Base-by-base conservation (phyloP, 441 rosid genomes). In the Sinapis alba region DNA sequence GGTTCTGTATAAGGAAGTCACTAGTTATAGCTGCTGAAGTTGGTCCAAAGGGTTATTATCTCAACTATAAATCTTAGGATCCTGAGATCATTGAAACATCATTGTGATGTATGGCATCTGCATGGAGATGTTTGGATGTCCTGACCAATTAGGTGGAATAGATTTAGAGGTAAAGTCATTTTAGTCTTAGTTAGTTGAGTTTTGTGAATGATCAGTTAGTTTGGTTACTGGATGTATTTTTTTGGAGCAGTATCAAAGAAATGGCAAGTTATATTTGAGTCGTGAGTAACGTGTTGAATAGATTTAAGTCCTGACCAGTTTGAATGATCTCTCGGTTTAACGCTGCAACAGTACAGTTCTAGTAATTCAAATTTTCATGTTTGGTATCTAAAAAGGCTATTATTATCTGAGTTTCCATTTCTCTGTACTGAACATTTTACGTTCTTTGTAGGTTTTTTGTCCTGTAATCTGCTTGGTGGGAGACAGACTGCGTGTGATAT, bases 361-460 rank as follows among this genome's bases (percentile, higher is more conserved):
- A 50, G 76, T 23, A 5, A 19, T 56, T 54, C 32, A 73, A 19
- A 65, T 64, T 19, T 36, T 47, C 58, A 26, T 70, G 62, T 50
- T 54, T 54, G 63, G 72, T 32, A 5, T 23, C 6, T 26, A 26
- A 26, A 26, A 26, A 26, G 28, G 5, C 28, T 26, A 6, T 6
- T 54, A 18, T 27, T 56, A 7, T 27, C n/a, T 65, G 71, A 51
- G 28, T 65, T 65, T 57, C 21, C 51, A 21, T 45, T 21, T 27
- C 43, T 69, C 59, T 4, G 23, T 27, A 62, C 65, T 69, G 75
- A n/a, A 56, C 54, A 13, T 10, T 0, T 61, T 2, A 57, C 41
- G 7, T 21, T 63, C 16, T 69, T 45, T 76, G 66, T 61, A 76
- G 75, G 79, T 45, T 56, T 74, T 53, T 61, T 19, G 69, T 68